Evolutionary conservation across 208 protist genomes (phyloP).

Genomic region (Crithidia expoeki): DNA sequence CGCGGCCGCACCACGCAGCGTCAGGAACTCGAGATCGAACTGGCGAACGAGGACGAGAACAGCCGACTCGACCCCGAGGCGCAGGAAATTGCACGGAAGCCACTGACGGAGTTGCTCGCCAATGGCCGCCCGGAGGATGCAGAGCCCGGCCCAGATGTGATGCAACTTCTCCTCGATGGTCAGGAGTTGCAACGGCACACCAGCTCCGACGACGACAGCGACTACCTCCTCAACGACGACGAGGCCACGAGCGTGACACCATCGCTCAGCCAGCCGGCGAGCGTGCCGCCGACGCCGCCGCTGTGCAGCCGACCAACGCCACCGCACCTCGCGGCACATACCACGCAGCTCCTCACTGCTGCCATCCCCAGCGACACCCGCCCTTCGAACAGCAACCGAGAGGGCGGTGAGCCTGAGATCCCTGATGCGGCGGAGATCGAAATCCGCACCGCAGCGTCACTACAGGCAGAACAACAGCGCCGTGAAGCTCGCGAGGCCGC

Average conservation of each 20-base stretch:
- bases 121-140: constrained; percentile 46
- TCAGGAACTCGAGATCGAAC: constrained; percentile 25
- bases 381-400: neutral
- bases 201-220: constrained; percentile 24
- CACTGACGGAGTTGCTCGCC: constrained; percentile 37
- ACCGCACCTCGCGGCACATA: neutral
- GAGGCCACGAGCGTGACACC: constrained; percentile 1
- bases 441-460: constrained; percentile 3
- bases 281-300: constrained; percentile 16
- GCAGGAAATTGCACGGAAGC: constrained; percentile 24
- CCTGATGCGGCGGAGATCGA: constrained; percentile 9
- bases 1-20: neutral
- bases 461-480: constrained; percentile 15
- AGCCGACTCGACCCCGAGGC: constrained; percentile 30
- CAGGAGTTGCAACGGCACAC: constrained; percentile 26
- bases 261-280: constrained; percentile 7
- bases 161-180: constrained; percentile 59
- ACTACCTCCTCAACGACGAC: constrained; percentile 17
- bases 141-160: constrained; percentile 46
- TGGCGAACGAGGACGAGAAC: constrained; percentile 25
- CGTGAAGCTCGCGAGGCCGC: constrained; percentile 25
- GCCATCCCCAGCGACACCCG: neutral
- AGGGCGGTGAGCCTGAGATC: neutral
- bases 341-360: neutral
- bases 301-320: neutral